Evolutionary conservation across 2,329 filamentous ascomycete species (phyloP).

Genomic region (Cladosporium sp.): DNA sequence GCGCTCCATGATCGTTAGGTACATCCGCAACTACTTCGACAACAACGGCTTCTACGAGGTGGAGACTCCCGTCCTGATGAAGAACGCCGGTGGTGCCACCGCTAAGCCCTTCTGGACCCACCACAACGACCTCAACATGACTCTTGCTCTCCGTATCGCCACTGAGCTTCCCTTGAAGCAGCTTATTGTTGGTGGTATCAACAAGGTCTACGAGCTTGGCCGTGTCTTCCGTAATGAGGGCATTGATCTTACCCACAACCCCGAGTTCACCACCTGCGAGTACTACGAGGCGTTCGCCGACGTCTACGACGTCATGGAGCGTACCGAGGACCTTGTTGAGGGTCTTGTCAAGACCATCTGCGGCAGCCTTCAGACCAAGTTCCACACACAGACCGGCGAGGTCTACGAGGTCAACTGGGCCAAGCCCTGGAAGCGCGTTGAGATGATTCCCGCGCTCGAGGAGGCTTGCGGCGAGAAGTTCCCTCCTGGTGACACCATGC

Average conservation of each 20-base stretch:
- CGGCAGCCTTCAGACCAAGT: constrained; percentile 59
- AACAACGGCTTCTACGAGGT: constrained; percentile 84
- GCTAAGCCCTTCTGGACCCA: constrained; percentile 93
- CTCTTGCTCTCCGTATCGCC: constrained; percentile 91
- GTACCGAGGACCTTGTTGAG: constrained; percentile 91
- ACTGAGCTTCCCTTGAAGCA: constrained; percentile 98
- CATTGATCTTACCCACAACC: constrained; percentile 92
- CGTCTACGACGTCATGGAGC: constrained; percentile 84
- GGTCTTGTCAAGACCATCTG: constrained; percentile 86
- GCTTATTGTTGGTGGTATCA: constrained; percentile 87
- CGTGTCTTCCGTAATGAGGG: constrained; percentile 95
- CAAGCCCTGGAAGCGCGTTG: constrained; percentile 85
- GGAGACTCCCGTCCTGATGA: constrained; percentile 96
- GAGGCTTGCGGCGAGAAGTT: constrained; percentile 90
- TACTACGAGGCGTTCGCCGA: constrained; percentile 90
- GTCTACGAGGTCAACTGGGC: constrained; percentile 94
- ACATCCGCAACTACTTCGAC: constrained; percentile 87
- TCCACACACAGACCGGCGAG: constrained; percentile 83
- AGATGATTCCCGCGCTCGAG: constrained; percentile 95
- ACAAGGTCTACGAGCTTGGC: constrained; percentile 93
- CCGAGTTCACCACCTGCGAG: constrained; percentile 95
- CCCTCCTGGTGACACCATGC: constrained; percentile 81
- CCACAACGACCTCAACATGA: constrained; percentile 93
- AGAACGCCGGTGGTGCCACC: constrained; percentile 91
- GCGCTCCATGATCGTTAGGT: constrained; percentile 82